These are phyloP conservation scores for Blastobotrys parvus DNA, from an alignment of 805 yeast species.

Conservation along the genomic window DNA sequence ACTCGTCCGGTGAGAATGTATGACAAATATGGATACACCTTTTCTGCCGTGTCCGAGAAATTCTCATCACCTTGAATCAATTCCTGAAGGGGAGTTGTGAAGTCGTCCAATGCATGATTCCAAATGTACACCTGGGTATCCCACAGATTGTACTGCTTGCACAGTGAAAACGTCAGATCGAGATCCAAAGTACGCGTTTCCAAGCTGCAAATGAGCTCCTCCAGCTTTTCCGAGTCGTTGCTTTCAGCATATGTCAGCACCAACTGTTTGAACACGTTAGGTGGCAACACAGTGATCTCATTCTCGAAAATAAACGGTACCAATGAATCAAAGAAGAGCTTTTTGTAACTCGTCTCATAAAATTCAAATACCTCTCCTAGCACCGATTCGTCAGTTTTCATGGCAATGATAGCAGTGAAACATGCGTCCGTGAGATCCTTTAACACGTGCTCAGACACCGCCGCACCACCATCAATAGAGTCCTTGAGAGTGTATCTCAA, in stretches of 20 bases:
- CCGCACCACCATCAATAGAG: conserved; percentile 8
- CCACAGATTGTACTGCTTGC: conserved; percentile 45
- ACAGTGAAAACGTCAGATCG: conserved; percentile 60
- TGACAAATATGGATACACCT: conserved; percentile 54
- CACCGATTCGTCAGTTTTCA: conserved; percentile 23
- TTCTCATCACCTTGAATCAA: conserved; percentile 18
- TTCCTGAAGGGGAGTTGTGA: conserved; percentile 58
- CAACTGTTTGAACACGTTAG: conserved; percentile 53
- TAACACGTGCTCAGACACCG: conserved; percentile 18
- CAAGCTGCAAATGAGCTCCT: conserved; percentile 59
- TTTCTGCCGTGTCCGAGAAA: conserved; percentile 18
- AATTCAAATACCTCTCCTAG: conserved; percentile 38
- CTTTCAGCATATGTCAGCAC: conserved; percentile 41
- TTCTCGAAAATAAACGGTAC: conserved; percentile 44
- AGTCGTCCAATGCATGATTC: conserved; percentile 63
- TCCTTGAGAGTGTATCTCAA: conserved; percentile 34
- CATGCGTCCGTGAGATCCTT: conserved; percentile 30
- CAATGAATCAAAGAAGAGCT: conserved; percentile 43
- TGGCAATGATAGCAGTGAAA: conserved; percentile 35
- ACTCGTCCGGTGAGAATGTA: conserved; percentile 68
- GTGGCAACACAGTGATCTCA: conserved; percentile 45
- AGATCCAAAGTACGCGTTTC: conserved; percentile 66
- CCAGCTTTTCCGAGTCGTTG: conserved; percentile 41
- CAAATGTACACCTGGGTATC: conserved; percentile 67
- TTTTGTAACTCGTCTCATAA: conserved; percentile 29